Evolutionary conservation across 257 asterid genomes (phyloP).

Genomic region (Przewalskia tangutica): DNA sequence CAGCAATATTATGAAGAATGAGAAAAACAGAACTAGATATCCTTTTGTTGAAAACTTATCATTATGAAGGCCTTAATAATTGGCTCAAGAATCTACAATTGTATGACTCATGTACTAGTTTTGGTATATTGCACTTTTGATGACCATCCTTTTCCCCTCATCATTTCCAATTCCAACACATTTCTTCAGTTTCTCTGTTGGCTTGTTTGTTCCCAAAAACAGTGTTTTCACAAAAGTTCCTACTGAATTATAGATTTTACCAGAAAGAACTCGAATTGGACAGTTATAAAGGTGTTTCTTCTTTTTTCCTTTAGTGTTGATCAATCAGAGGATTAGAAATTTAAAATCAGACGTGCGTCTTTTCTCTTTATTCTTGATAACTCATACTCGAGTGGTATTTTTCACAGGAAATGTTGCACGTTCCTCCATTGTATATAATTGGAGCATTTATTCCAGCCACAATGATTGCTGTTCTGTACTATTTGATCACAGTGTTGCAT

Average conservation of each 20-base stretch:
- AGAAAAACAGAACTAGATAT: not conserved
- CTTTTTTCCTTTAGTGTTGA: not conserved
- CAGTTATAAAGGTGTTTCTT: constrained; percentile 65
- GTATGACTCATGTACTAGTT: not conserved
- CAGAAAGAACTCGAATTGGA: constrained; percentile 75
- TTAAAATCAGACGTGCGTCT: not conserved
- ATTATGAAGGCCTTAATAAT: not conserved
- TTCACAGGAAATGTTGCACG: constrained; percentile 72
- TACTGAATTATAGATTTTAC: constrained; percentile 24
- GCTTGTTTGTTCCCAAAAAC: not conserved
- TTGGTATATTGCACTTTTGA: not conserved
- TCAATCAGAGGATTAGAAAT: not conserved
- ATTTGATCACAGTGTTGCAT: constrained; percentile 94
- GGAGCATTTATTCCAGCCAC: constrained; percentile 96
- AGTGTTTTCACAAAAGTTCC: not conserved
- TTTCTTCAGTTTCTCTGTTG: not conserved
- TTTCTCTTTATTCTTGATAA: not conserved
- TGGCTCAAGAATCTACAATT: not conserved
- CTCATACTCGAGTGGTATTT: not conserved
- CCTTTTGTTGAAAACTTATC: not conserved
- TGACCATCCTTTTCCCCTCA: not conserved
- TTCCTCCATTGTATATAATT: constrained; percentile 64
- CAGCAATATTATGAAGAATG: not conserved
- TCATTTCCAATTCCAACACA: too few species aligned
- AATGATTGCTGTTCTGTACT: constrained; percentile 95